A percentile compares a stretch with the other conserved stretches of the same genome.
Conservation (phyloP, 805 yeast genomes). For the Soucietia sequanensis region DNA sequence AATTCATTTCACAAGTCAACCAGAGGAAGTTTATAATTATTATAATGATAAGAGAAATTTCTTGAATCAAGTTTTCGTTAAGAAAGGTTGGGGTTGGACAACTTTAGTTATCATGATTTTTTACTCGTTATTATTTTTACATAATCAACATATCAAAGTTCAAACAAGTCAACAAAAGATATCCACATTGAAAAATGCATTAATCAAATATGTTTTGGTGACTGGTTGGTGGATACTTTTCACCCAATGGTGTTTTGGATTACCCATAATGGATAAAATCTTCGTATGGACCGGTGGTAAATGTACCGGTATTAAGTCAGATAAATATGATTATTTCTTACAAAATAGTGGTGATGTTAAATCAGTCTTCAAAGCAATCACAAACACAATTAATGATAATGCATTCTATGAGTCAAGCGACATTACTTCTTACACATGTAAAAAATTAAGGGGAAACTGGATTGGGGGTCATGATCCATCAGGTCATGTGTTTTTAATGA, state of each 20-base stretch:
- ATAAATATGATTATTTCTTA: constrained; percentile 22
- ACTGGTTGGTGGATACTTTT: constrained; percentile 83
- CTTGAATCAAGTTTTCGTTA: constrained; percentile 74
- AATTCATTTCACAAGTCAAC: constrained; percentile 42
- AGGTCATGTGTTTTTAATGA: constrained; percentile 84
- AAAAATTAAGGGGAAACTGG: constrained; percentile 52
- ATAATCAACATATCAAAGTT: constrained; percentile 6
- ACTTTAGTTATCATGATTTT: constrained; percentile 26
- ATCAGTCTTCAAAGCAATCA: not conserved
- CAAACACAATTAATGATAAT: constrained; percentile 2
- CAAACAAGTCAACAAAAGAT: constrained; percentile 4
- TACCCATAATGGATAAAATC: constrained; percentile 85
- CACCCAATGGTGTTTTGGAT: constrained; percentile 84
- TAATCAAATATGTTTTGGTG: constrained; percentile 47
- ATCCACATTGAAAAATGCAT: constrained; percentile 14
- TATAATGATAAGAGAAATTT: constrained; percentile 65
- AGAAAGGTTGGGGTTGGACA: constrained; percentile 95
- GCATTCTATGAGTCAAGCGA: constrained; percentile 14
- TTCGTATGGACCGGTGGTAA: constrained; percentile 81
- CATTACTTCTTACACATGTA: constrained; percentile 34
- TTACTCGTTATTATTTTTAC: constrained; percentile 15
- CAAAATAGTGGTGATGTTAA: too few species aligned
- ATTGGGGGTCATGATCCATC: constrained; percentile 97
- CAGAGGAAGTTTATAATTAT: constrained; percentile 47
- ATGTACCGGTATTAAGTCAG: constrained; percentile 44